phyloP scores from a whole-genome alignment of 2,329 filamentous ascomycete species.

The Polychaeton citri region DNA sequence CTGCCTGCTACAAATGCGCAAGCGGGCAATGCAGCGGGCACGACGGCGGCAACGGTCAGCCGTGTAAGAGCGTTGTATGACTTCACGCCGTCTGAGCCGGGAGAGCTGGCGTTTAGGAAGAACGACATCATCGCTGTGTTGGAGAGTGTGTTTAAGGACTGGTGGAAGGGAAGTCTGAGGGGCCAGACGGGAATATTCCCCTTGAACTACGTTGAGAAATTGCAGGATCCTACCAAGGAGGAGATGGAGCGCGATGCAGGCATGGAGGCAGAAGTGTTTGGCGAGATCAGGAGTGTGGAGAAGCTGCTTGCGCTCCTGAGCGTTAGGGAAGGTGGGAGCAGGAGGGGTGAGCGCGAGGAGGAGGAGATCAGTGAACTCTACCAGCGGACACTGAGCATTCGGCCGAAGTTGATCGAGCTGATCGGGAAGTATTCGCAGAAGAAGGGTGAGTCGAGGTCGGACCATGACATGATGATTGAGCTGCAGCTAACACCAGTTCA shows the following conservation, averaged over 20 bases:
- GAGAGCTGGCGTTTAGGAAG: slow-evolving; percentile 90
- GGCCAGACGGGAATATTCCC: slow-evolving; percentile 97
- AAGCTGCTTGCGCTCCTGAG: slow-evolving; percentile 80
- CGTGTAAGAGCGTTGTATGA: slow-evolving; percentile 88
- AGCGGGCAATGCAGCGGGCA: slow-evolving; percentile 43
- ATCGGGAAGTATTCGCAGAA: slow-evolving; percentile 99
- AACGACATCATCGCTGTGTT: slow-evolving; percentile 94
- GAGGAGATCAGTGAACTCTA: slow-evolving; percentile 89
- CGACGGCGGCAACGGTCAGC: slow-evolving; percentile 90
- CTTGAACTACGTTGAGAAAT: slow-evolving; percentile 95
- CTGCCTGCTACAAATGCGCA: slow-evolving; percentile 26
- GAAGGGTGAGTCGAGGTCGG: slow-evolving; percentile 53
- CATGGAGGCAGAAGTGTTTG: slow-evolving; percentile 76
- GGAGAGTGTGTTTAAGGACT: slow-evolving; percentile 97
- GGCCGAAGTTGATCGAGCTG: slow-evolving; percentile 91
- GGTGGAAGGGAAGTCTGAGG: slow-evolving; percentile 93
- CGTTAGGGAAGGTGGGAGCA: slow-evolving; percentile 47
- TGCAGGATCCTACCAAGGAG: slow-evolving; percentile 85
- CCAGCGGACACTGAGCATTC: slow-evolving; percentile 84
- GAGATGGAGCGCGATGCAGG: slow-evolving; percentile 91
- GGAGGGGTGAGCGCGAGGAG: slow-evolving; percentile 58
- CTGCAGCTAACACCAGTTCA: slow-evolving; percentile 22
- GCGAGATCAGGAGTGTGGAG: slow-evolving; percentile 64
- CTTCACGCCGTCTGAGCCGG: slow-evolving; percentile 85
- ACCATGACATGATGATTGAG: neutral